Base-by-base conservation (phyloP, 2,329 filamentous ascomycete genomes). In the Lasiodiplodia gonubiensis region DNA sequence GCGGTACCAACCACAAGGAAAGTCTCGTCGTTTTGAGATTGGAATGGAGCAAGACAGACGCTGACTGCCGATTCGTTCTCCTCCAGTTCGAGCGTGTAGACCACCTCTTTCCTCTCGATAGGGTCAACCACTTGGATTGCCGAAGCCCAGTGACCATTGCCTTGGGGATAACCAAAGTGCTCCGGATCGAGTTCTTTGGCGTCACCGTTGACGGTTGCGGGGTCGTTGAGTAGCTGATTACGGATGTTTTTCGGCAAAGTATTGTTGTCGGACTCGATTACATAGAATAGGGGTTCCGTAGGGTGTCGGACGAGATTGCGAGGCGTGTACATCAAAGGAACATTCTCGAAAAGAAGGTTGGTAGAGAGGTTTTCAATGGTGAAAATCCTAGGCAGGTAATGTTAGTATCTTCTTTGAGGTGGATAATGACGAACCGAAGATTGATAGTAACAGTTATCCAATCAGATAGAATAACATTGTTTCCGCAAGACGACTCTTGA, bases 1-100 rank as follows among this genome's bases (percentile, higher is more conserved):
- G 91, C 94, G 1, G 94, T 97, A 61, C 95, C 96, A 23, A 99
- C 92, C 4, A 97, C 87, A n/a, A 99, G 84, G 80, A 97, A 99
- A 18, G 87, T 88, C 75, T 98, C 94, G 72, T 93, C 90, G 69
- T 96, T 92, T 77, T 96, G 92, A 70, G 92, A 94, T 21, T 92
- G 86, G 76, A 99, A 99, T 0, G 92, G 86, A 1, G 97, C 93
- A 37, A 92, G 87, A 4, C 92, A 90, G 70, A 93, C 88, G 75
- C 93, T 97, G 67, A 97, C 90, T 27, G 94, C 93, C 21, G 93
- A 92, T 79, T 98, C 94, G 72, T 99, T 98, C 49, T 95, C 90
- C 60, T 91, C 90, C 0, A 99, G 80, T 68, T 98, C 90, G 51
- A 98, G 83, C 0, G 89, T 93, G 70, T 92, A 89, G 4, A 95